phyloP scores from a whole-genome alignment of 2,329 filamentous ascomycete species.

The Ascosphaera apis region DNA sequence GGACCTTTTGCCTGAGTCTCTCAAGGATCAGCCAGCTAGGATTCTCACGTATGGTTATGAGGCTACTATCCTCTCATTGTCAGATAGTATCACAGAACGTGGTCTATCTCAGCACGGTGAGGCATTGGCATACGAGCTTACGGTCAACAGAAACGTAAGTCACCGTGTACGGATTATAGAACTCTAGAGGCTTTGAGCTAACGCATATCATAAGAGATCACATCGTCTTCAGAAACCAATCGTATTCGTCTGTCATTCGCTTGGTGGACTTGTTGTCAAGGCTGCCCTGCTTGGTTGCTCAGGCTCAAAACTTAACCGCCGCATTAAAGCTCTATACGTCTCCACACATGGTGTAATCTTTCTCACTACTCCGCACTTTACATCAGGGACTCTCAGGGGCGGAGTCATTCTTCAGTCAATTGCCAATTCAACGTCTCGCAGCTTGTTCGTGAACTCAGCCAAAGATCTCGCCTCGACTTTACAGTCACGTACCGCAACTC shows the following conservation, averaged over 20 bases:
- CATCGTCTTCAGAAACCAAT: conserved; percentile 33
- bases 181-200: too few relatives aligned
- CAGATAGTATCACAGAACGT: conserved; percentile 33
- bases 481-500: conserved; percentile 49
- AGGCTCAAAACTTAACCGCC: conserved; percentile 33
- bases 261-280: conserved; percentile 52
- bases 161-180: background rate
- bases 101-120: conserved; percentile 51
- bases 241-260: conserved; percentile 52
- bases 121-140: conserved; percentile 39
- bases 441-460: conserved; percentile 43
- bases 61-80: conserved; percentile 34
- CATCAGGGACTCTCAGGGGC: conserved; percentile 43
- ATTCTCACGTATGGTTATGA: conserved; percentile 55
- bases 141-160: conserved; percentile 34
- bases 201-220: background rate
- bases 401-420: conserved; percentile 44
- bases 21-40: conserved; percentile 35
- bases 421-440: conserved; percentile 40
- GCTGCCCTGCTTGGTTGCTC: conserved; percentile 44
- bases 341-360: conserved; percentile 59
- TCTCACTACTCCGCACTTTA: conserved; percentile 49
- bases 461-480: conserved; percentile 45
- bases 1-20: conserved; percentile 39
- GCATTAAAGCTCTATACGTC: conserved; percentile 44